Evolutionary conservation across 805 yeast genomes (phyloP).

Genomic region (Ogataea populi-albae): DNA sequence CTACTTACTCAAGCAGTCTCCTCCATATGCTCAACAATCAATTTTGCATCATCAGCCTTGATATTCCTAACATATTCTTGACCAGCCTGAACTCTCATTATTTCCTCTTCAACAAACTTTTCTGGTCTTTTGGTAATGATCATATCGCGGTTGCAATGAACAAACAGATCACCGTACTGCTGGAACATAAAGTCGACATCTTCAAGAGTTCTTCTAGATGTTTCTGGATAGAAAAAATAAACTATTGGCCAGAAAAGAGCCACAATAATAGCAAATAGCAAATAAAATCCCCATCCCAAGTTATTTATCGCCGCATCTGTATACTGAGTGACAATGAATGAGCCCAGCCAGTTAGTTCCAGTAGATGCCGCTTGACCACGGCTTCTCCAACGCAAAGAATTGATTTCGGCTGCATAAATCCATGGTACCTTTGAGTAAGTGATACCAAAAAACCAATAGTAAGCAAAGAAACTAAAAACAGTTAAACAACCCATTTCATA

Average conservation of each 20-base stretch:
- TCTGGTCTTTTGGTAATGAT: constrained; percentile 2
- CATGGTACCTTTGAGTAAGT: constrained; percentile 43
- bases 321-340: constrained; percentile 63
- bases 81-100: constrained; percentile 1
- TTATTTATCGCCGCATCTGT: constrained; percentile 53
- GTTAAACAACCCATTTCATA: constrained; percentile 41
- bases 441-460: constrained; percentile 42
- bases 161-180: constrained; percentile 2
- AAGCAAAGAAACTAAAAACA: constrained; percentile 52
- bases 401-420: constrained; percentile 66
- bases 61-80: neutral
- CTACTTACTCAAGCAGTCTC: too few species aligned
- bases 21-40: constrained; percentile 1
- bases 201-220: constrained; percentile 69
- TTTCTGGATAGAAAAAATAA: constrained; percentile 70
- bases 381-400: constrained; percentile 64
- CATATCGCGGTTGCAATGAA: constrained; percentile 1
- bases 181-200: constrained; percentile 62
- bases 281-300: constrained; percentile 61
- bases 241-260: constrained; percentile 57
- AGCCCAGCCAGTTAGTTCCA: constrained; percentile 64
- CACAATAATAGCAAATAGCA: constrained; percentile 65
- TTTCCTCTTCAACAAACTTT: neutral
- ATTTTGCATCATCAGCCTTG: neutral
- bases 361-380: constrained; percentile 58